Base-by-base conservation (phyloP, 169 alveolate genomes). In the Plasmodium fragile region DNA sequence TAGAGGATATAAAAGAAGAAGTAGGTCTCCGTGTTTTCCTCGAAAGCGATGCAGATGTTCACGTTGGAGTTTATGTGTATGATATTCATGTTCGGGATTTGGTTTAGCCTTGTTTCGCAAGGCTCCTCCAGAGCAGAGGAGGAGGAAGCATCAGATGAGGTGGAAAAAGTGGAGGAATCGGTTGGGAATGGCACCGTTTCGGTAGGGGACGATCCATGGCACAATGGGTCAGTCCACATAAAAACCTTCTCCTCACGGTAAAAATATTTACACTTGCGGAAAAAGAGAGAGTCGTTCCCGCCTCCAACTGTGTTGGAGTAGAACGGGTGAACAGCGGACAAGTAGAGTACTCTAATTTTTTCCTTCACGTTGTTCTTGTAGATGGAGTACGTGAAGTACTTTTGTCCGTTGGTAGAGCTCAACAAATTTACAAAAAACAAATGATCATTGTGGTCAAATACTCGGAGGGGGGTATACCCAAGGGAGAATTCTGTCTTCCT, bases 251-350 rank as follows among this genome's bases (percentile, higher is more conserved):
- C 85, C 73, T 71, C 25, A 70, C 52, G 84, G 82, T 91, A 25
- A 81, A 80, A 91, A 81, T 91, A 91, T 91, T 91, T 81, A 55
- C 94, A 91, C 77, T 91, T 91, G 39, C 36, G 53, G 73, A 91
- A 91, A 80, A 73, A 65, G 25, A 25, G 18, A 81, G 22, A 80
- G 13, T n/a, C 73, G 30, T 81, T 39, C 18, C 71, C 30, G 41
- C 65, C 28, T 3, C n/a, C n/a, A n/a, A 79, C 39, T 41, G 8
- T 71, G 59, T 65, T 52, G 5, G 69, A 25, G 55, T 69, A 70
- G 8, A 91, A 30, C 34, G 94, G 94, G 36, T 91, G 94, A 18
- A 91, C 73, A 0, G 92, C 39, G 34, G 94, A 91, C 69, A 71
- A 45, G 55, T 91, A 91, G 3, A 91, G 43, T 2, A 91, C 75